Evolutionary conservation across 805 yeast genomes (phyloP).

Genomic region (Starmerella tilneyi): DNA sequence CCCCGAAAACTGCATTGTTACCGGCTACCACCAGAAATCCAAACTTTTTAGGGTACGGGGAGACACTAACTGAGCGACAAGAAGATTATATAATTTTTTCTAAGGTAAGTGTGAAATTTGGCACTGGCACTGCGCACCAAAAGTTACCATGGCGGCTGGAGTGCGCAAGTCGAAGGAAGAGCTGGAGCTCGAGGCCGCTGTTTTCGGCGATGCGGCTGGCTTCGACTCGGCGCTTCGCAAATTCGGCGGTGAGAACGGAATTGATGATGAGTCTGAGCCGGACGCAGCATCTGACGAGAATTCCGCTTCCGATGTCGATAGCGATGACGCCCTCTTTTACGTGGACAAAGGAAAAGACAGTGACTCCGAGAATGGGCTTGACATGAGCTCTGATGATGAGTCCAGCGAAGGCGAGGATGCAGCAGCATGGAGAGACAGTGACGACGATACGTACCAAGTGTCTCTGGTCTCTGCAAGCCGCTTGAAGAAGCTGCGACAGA

Average conservation of each 20-base stretch:
- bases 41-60: constrained; percentile 16
- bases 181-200: constrained; percentile 62
- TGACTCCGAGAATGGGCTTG: constrained; percentile 32
- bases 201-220: constrained; percentile 79
- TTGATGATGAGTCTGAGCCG: constrained; percentile 28
- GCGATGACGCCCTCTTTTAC: constrained; percentile 42
- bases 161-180: constrained; percentile 69
- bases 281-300: constrained; percentile 31
- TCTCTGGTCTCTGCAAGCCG: constrained; percentile 51
- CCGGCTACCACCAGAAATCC: background rate
- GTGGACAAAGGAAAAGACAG: constrained; percentile 39
- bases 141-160: constrained; percentile 2
- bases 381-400: constrained; percentile 26
- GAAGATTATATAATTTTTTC: constrained; percentile 17
- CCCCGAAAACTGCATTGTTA: constrained; percentile 6
- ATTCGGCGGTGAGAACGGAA: constrained; percentile 46
- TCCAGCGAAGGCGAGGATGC: constrained; percentile 30
- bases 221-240: constrained; percentile 55
- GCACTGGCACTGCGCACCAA: background rate
- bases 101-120: background rate
- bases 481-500: constrained; percentile 58
- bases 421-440: constrained; percentile 73
- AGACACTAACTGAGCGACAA: no score
- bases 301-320: constrained; percentile 32
- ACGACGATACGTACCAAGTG: constrained; percentile 64